A percentile compares a stretch with the other conserved stretches of the same genome.
These are phyloP conservation scores for Wickerhamomyces sp. DNA, from an alignment of 1,139 yeast genomes.

Conservation along the genomic window DNA sequence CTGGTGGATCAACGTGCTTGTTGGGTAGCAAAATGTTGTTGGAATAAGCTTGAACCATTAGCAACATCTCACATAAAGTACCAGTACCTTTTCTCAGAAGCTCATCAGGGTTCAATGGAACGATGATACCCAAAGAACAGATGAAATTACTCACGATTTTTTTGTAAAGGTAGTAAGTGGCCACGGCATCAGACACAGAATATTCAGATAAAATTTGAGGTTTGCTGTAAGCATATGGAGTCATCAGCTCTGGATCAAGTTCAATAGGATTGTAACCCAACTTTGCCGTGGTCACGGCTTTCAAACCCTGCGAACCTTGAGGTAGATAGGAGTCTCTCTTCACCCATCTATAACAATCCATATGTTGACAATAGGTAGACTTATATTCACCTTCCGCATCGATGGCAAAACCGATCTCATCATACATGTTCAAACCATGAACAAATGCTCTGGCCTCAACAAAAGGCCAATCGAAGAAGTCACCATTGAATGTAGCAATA, in stretches of 20 bases:
- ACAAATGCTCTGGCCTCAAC: conserved; percentile 81
- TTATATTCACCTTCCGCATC: conserved; percentile 92
- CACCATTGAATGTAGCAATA: conserved; percentile 97
- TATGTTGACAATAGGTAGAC: conserved; percentile 87
- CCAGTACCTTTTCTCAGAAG: conserved; percentile 97
- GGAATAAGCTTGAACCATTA: conserved; percentile 94
- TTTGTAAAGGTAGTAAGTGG: conserved; percentile 92
- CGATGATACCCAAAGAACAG: conserved; percentile 89
- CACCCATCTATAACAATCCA: conserved; percentile 99
- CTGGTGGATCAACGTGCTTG: conserved; percentile 88
- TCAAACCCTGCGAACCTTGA: conserved; percentile 97
- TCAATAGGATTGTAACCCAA: conserved; percentile 96
- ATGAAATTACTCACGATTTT: conserved; percentile 97
- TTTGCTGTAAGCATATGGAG: conserved; percentile 90
- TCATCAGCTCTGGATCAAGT: conserved; percentile 96
- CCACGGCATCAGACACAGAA: conserved; percentile 99
- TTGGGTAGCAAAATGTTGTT: conserved; percentile 78
- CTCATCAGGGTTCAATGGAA: conserved; percentile 96
- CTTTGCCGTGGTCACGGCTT: conserved; percentile 95
- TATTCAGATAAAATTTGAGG: conserved; percentile 93
- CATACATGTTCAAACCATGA: conserved; percentile 85
- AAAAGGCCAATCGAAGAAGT: conserved; percentile 98
- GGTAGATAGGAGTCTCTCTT: conserved; percentile 96
- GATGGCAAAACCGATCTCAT: conserved; percentile 89
- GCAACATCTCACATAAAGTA: conserved; percentile 94